Conservation (phyloP, 805 yeast genomes). For the Candida golubevii region DNA sequence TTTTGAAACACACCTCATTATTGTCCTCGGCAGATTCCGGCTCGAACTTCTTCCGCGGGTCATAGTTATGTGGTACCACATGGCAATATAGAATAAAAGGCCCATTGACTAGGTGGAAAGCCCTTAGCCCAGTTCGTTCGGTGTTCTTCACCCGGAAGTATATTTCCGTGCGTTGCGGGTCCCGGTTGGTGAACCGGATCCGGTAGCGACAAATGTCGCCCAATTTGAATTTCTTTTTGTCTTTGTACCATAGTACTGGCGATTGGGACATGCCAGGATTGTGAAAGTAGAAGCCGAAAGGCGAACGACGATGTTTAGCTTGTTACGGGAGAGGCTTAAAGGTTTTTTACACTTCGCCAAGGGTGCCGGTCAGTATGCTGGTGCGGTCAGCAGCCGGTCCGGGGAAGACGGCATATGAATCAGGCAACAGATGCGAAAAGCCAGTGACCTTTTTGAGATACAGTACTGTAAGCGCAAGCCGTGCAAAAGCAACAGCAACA, state of each 20-base stretch:
- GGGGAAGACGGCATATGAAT: too few relatives aligned
- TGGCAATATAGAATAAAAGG: conserved; percentile 44
- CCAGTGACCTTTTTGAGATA: too few relatives aligned
- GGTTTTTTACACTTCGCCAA: too few relatives aligned
- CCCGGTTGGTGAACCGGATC: conserved; percentile 22
- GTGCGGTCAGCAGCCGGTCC: too few relatives aligned
- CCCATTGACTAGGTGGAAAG: conserved; percentile 39
- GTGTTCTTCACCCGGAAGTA: conserved; percentile 37
- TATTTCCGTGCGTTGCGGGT: conserved; percentile 12
- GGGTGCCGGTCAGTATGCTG: too few relatives aligned
- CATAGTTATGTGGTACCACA: conserved; percentile 36
- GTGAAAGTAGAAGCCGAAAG: too few relatives aligned
- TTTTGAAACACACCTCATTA: conserved; percentile 33
- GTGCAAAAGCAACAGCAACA: too few relatives aligned
- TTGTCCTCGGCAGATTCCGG: conserved; percentile 20
- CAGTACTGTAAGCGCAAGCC: too few relatives aligned
- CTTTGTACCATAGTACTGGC: conserved; percentile 30
- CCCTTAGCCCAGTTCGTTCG: conserved; percentile 35
- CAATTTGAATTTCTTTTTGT: conserved; percentile 29
- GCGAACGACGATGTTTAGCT: too few relatives aligned
- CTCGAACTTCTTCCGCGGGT: conserved; percentile 21
- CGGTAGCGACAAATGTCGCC: conserved; percentile 38
- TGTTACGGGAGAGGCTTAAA: too few relatives aligned
- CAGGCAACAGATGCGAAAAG: too few relatives aligned
- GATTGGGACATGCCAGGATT: background rate